These are phyloP conservation scores for Penicillium ochrochloron DNA, from an alignment of 495 filamentous ascomycete species.

Conservation along the genomic window DNA sequence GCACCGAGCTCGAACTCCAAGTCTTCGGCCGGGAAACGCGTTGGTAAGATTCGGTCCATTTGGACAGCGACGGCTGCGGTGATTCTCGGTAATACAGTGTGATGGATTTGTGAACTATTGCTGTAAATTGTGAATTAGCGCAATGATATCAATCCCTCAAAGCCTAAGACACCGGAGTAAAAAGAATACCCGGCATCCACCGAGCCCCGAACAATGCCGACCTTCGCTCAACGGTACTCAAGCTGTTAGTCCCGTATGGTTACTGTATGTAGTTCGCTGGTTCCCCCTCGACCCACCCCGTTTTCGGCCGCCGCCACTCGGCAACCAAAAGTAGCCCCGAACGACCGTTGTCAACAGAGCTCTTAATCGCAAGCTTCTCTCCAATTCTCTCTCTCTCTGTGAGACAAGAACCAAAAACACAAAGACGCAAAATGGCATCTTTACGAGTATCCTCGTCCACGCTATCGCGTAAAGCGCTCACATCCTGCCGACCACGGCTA, in stretches of 20 bases:
- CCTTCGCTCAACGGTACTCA: not conserved
- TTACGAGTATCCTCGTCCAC: conserved; percentile 34
- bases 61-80: not conserved
- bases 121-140: not conserved
- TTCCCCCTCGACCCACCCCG: not conserved
- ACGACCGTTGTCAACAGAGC: conserved; percentile 13
- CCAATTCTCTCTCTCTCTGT: conserved; percentile 7
- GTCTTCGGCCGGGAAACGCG: not conserved
- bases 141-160: not conserved
- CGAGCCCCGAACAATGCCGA: not conserved
- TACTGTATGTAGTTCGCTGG: too few species aligned
- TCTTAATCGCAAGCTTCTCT: conserved; percentile 14
- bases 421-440: conserved; percentile 31
- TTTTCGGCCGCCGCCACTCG: conserved; percentile 31
- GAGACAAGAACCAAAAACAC: not conserved
- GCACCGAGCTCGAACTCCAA: not conserved
- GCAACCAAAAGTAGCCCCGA: conserved; percentile 50
- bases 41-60: not conserved
- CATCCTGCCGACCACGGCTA: conserved; percentile 31
- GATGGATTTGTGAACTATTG: not conserved
- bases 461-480: conserved; percentile 36
- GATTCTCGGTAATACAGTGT: not conserved
- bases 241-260: not conserved
- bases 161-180: not conserved
- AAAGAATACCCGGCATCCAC: conserved; percentile 1